Evolutionary conservation across 768 basidiomycete species (phyloP).

Genomic region (Mycena rebaudengoi): DNA sequence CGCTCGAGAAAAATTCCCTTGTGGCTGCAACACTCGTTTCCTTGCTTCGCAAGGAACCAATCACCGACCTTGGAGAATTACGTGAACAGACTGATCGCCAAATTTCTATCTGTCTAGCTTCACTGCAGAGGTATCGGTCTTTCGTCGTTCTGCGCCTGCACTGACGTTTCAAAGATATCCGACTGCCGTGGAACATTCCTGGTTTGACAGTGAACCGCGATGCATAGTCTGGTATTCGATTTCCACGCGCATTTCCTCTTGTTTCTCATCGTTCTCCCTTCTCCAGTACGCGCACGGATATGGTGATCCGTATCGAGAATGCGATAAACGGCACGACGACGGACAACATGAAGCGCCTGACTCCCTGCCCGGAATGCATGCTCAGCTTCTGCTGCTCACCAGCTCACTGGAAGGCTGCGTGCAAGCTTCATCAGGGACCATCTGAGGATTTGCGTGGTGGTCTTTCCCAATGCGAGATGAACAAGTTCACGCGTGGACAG

Average conservation of each 20-base stretch:
- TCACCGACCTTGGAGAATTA: neutral
- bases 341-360: neutral
- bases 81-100: neutral
- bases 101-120: neutral
- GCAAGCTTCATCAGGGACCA: neutral
- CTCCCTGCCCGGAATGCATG: neutral
- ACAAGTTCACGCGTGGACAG: conserved; percentile 27
- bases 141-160: neutral
- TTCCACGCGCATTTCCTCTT: conserved; percentile 7
- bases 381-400: neutral
- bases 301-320: neutral
- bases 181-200: neutral
- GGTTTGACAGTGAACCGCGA: conserved; percentile 22
- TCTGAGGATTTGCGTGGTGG: neutral
- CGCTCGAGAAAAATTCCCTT: neutral
- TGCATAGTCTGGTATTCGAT: conserved; percentile 34
- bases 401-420: neutral
- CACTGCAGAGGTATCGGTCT: neutral
- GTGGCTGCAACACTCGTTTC: neutral
- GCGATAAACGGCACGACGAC: neutral
- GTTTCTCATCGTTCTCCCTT: neutral
- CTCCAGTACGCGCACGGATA: neutral
- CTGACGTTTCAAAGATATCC: neutral
- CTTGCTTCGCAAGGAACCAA: too few relatives aligned
- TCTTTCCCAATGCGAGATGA: conserved; percentile 35